Evolutionary conservation across 345 rosid genomes (phyloP).

Genomic region (Lumnitzera racemosa): DNA sequence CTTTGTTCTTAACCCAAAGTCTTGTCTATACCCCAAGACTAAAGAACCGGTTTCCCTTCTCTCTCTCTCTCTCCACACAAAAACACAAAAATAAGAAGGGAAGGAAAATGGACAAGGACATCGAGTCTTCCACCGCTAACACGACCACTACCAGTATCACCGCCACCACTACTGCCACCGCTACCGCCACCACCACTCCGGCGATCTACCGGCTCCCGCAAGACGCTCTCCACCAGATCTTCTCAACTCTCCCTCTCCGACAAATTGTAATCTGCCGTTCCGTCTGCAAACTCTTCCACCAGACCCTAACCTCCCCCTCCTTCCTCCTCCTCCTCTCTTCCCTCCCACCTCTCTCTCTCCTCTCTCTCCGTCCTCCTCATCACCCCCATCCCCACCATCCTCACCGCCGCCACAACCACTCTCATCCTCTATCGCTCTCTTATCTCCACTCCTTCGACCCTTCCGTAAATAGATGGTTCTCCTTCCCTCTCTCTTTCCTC

Average conservation of each 20-base stretch:
- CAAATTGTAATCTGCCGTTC: slow-evolving; percentile 56
- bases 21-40: too few relatives aligned
- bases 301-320: slow-evolving; percentile 30
- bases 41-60: too few relatives aligned
- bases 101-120: too few relatives aligned
- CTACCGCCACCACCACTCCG: too few relatives aligned
- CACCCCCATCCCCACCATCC: neutral
- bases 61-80: too few relatives aligned
- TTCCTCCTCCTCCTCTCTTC: slow-evolving; percentile 28
- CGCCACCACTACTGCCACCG: too few relatives aligned
- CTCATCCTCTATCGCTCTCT: slow-evolving; percentile 8
- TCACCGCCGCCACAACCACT: neutral
- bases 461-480: slow-evolving; percentile 47
- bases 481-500: slow-evolving; percentile 58
- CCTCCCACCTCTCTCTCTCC: slow-evolving; percentile 5
- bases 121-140: too few relatives aligned
- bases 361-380: neutral
- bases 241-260: slow-evolving; percentile 61
- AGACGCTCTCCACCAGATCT: slow-evolving; percentile 64
- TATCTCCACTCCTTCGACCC: slow-evolving; percentile 66
- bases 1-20: too few relatives aligned
- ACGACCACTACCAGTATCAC: too few relatives aligned
- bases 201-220: slow-evolving; percentile 50
- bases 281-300: slow-evolving; percentile 53
- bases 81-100: too few relatives aligned